Base-by-base conservation (phyloP, 2,329 filamentous ascomycete genomes). In the Pestalotiopsis sp. region DNA sequence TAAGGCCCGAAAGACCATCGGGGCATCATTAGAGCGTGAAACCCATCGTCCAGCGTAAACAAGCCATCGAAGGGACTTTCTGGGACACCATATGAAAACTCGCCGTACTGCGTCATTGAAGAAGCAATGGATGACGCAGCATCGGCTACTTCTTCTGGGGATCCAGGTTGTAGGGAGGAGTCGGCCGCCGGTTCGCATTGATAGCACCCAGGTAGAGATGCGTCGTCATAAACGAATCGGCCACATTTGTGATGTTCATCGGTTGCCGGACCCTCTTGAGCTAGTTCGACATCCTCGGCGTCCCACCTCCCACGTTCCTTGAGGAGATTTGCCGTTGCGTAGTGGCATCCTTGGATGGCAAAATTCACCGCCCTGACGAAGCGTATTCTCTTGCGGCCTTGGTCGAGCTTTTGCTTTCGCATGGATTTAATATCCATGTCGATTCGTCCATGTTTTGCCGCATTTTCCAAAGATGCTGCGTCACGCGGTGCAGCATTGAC, bases 191-290 rank as follows among this genome's bases (percentile, higher is more conserved):
- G 3, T 17, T 44, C 13, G 10, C 39, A 44, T 2, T 13, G 0
- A 4, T 6, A 0, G 17, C 39, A 44, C 2, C 13, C 39, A 13
- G 17, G 11, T 13, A 44, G 3, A 1, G 39, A 44, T 13, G 39
- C 11, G 17, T 44, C 39, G 1, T 44, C 39, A 13, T 44, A 44
- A 17, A 44, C 0, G 13, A 17, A 13, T 17, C 39, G 39, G 39
- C 2, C 13, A 44, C 17, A 17, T 2, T 0, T 44, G 39, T 17
- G 26, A 30, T 1, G 1, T 17, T 0, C 1, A 10, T 3, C 10
- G 14, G 13, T 44, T 2, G 39, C 39, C 39, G 7, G 30, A 5
- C 39, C 2, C 3, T 17, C 1, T 17, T 44, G 39, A 13, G 39
- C 39, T 4, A 44, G 2, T 17, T 44, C 3, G 3, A 13, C 1